Conservation (phyloP, 2,329 filamentous ascomycete genomes). For the Emmonsiellopsis sp. region DNA sequence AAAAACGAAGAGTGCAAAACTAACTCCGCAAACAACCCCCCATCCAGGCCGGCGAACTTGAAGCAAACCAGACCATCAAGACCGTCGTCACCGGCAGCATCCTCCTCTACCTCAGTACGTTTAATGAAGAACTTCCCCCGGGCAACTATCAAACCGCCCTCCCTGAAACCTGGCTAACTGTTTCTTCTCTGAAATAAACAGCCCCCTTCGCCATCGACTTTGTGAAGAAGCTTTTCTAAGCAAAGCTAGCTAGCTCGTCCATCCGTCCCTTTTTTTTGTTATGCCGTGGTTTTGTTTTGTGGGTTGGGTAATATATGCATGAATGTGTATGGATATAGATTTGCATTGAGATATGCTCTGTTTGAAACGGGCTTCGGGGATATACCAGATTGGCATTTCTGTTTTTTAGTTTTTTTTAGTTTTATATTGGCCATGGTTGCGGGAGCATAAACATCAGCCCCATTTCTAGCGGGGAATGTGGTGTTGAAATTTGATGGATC, state of each 20-base stretch:
- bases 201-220: constrained; percentile 44
- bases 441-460: too few relatives aligned
- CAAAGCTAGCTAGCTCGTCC: not conserved
- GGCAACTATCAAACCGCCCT: not conserved
- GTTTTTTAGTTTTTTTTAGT: too few relatives aligned
- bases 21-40: not conserved
- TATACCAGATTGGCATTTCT: too few relatives aligned
- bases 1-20: not conserved
- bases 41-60: constrained; percentile 41
- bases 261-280: not conserved
- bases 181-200: constrained; percentile 12
- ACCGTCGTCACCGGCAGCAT: constrained; percentile 46
- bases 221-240: constrained; percentile 39
- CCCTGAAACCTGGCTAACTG: constrained; percentile 1
- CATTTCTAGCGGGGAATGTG: too few relatives aligned
- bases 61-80: constrained; percentile 46
- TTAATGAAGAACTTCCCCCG: not conserved
- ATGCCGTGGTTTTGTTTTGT: not conserved
- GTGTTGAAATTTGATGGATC: not conserved
- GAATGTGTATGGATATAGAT: not conserved
- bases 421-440: too few relatives aligned
- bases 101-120: constrained; percentile 55
- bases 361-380: too few relatives aligned
- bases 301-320: not conserved
- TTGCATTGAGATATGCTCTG: not conserved